These are phyloP conservation scores for Lolium rigidum DNA, from an alignment of 176 grass and related monocot genomes.

Conservation along the genomic window DNA sequence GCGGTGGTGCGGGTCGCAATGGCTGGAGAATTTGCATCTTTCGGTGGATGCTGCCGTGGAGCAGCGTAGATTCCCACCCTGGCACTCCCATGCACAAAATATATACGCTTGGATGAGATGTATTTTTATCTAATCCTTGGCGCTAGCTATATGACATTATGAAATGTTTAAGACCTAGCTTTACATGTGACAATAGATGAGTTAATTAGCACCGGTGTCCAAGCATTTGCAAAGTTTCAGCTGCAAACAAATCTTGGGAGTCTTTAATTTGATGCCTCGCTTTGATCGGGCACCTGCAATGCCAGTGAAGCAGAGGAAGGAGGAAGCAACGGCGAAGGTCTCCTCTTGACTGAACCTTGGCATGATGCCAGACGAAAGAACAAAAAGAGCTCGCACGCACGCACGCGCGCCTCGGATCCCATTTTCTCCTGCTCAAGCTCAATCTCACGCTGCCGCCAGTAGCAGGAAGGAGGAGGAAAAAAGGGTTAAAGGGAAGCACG, in stretches of 20 bases:
- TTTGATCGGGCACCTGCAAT: background rate
- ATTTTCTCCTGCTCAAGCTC: background rate
- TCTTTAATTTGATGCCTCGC: background rate
- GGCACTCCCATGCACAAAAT: background rate
- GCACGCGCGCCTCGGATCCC: slow-evolving; percentile 40
- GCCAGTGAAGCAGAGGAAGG: too few species aligned
- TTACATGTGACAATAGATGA: background rate
- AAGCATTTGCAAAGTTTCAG: background rate
- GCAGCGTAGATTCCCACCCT: background rate
- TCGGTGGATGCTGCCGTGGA: background rate
- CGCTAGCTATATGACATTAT: background rate
- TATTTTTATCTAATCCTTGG: background rate
- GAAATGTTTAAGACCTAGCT: background rate
- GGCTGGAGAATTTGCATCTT: background rate
- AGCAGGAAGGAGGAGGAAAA: too few species aligned
- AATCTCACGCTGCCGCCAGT: too few species aligned
- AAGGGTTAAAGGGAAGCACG: background rate
- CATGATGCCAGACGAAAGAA: background rate
- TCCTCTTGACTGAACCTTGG: too few species aligned
- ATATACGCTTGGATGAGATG: background rate
- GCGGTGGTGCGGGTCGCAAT: background rate
- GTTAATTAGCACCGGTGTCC: background rate
- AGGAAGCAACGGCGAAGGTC: slow-evolving; percentile 43
- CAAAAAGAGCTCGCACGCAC: background rate
- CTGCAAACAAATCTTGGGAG: background rate